phyloP scores from a whole-genome alignment of 164 flowering plant genomes.

The Hamamelis virginiana region DNA sequence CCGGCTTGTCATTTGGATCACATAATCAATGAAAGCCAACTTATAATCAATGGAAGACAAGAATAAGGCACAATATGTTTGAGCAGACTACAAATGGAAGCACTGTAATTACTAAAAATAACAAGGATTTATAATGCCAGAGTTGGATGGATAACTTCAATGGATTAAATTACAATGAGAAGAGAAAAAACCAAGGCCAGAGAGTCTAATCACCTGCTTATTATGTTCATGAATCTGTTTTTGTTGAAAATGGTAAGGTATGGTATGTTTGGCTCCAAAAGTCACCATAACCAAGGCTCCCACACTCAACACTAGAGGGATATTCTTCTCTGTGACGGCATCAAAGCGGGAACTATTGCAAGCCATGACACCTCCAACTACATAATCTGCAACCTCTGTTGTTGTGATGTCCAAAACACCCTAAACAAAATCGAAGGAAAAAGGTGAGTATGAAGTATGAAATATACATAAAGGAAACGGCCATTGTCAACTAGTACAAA shows the following conservation, averaged over 20 bases:
- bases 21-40: not conserved
- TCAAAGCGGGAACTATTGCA: conserved; percentile 91
- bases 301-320: conserved; percentile 80
- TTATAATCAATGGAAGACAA: not conserved
- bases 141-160: not conserved
- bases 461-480: not conserved
- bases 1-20: not conserved
- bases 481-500: not conserved
- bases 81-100: not conserved
- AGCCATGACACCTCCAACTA: conserved; percentile 97
- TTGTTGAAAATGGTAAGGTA: conserved; percentile 60
- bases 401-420: conserved; percentile 95
- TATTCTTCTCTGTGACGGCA: conserved; percentile 67
- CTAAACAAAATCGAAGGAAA: conserved; percentile 24
- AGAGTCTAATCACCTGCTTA: conserved; percentile 56
- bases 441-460: not conserved
- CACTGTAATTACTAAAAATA: not conserved
- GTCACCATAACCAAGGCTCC: conserved; percentile 98
- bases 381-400: conserved; percentile 90
- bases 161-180: conserved; percentile 5
- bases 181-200: not conserved
- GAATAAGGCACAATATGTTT: not conserved
- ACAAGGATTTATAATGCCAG: conserved; percentile 1
- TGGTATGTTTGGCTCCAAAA: conserved; percentile 72
- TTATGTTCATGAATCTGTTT: conserved; percentile 75